Evolutionary conservation across 768 basidiomycete genomes (phyloP).

Genomic region (Hysterangium stoloniferum): DNA sequence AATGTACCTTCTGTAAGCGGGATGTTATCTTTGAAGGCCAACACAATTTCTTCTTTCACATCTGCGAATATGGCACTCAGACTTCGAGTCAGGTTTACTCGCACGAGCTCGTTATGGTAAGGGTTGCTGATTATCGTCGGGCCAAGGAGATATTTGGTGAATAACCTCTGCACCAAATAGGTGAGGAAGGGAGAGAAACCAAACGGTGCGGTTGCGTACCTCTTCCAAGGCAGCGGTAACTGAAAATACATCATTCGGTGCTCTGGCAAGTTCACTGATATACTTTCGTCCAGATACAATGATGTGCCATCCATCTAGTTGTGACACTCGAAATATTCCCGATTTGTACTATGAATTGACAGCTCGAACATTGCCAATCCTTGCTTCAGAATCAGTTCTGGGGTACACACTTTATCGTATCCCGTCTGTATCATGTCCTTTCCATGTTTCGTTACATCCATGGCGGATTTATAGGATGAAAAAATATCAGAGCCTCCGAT

Average conservation of each 20-base stretch:
- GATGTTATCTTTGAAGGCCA: constrained; percentile 34
- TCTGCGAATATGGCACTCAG: constrained; percentile 30
- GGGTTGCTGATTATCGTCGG: constrained; percentile 20
- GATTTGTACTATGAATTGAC: constrained; percentile 16
- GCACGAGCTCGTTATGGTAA: constrained; percentile 26
- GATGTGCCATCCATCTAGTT: constrained; percentile 36
- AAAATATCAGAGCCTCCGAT: neutral
- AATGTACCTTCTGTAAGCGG: constrained; percentile 15
- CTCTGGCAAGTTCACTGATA: constrained; percentile 42
- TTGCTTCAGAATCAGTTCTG: too few relatives aligned
- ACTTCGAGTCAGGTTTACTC: constrained; percentile 28
- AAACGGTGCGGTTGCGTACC: constrained; percentile 18
- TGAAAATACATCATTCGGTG: constrained; percentile 33
- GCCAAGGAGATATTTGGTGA: constrained; percentile 32
- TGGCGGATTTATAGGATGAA: constrained; percentile 11
- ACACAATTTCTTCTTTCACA: constrained; percentile 37
- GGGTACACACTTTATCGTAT: constrained; percentile 22
- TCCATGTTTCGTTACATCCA: constrained; percentile 16
- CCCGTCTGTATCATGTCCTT: constrained; percentile 24
- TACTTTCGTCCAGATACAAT: constrained; percentile 26
- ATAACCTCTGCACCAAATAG: constrained; percentile 23
- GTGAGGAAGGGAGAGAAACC: neutral
- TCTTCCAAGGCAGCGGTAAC: constrained; percentile 24
- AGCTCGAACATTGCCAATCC: too few relatives aligned
- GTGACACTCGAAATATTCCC: constrained; percentile 35